These are phyloP conservation scores for Talaromyces sp. DNA, from an alignment of 2,329 filamentous ascomycete genomes.

Conservation along the genomic window DNA sequence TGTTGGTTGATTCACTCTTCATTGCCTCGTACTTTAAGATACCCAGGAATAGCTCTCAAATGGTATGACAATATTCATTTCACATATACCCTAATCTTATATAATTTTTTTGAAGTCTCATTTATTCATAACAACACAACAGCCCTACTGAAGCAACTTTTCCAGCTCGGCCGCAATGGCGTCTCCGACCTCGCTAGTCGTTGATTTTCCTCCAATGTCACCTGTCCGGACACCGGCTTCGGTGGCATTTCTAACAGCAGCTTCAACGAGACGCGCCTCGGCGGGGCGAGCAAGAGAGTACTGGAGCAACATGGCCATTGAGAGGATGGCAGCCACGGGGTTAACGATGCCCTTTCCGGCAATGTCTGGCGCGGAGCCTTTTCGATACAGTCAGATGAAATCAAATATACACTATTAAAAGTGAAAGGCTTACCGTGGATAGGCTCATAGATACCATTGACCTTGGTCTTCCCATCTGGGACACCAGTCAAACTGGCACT, in stretches of 20 bases:
- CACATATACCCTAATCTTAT: background rate
- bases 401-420: background rate
- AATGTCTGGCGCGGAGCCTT: slow-evolving; percentile 87
- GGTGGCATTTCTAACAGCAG: slow-evolving; percentile 72
- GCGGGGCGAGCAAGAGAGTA: slow-evolving; percentile 78
- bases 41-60: slow-evolving; percentile 3
- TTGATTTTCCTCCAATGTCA: slow-evolving; percentile 74
- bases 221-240: slow-evolving; percentile 72
- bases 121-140: background rate
- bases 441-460: slow-evolving; percentile 95
- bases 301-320: slow-evolving; percentile 90
- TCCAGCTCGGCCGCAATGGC: slow-evolving; percentile 69
- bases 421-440: slow-evolving; percentile 67
- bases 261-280: slow-evolving; percentile 73
- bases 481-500: slow-evolving; percentile 81
- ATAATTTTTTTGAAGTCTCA: background rate
- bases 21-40: slow-evolving; percentile 2
- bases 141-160: slow-evolving; percentile 50
- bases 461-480: slow-evolving; percentile 74
- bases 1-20: background rate
- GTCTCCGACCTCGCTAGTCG: slow-evolving; percentile 75
- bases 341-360: slow-evolving; percentile 87
- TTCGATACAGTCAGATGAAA: background rate
- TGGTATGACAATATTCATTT: background rate
- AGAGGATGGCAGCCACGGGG: slow-evolving; percentile 85